Evolutionary conservation across 1,139 yeast genomes (phyloP), one percentile per base, ranked within the genome.

Genomic region (Groenewaldozyma auringiensis): DNA sequence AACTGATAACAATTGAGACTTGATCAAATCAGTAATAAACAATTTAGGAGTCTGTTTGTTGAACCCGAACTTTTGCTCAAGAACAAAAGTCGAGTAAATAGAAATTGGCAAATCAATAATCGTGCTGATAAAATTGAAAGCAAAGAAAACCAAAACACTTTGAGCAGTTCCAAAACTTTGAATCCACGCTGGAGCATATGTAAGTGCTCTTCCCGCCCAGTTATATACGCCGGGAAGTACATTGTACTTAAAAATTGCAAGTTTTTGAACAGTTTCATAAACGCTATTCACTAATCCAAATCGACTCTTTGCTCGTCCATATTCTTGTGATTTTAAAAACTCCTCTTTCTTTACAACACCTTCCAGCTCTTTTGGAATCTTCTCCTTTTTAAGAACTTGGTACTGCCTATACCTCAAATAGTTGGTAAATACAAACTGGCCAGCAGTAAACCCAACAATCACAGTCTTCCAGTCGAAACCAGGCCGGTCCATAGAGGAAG

Each of bases 61-160:
- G 71, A 92, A 92, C 0, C 98, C 98, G 59, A 74, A 89, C 64
- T 79, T 80, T 63, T 89, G 96, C 67, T 92, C 98, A 57, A 92
- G 72, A 13, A 88, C 92, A 69, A 92, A 92, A 56, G 83, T 83
- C 47, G 76, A 70, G 66, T 88, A 89, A 63, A 84, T 81, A 11
- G 80, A 71, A 35, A 79, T 61, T 2, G 98, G 98, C 50, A 83
- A 63, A 4, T 78, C 71, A 40, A 78, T 50, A 8, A 84, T 42
- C 6, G 79, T 70, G 11, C 81, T 69, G 37, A 78, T 47, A 27
- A 77, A 50, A 40, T 74, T 71, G 54, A 75, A 63, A 16, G 70
- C 70, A 42, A 77, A 69, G 56, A 81, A 67, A 66, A 84, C 85
- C 46, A 78, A 69, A 47, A 85, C 67, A 21, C 94, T 80, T 53